phyloP scores from a whole-genome alignment of 441 rosid species.

The Euphorbia schlechtendalii region DNA sequence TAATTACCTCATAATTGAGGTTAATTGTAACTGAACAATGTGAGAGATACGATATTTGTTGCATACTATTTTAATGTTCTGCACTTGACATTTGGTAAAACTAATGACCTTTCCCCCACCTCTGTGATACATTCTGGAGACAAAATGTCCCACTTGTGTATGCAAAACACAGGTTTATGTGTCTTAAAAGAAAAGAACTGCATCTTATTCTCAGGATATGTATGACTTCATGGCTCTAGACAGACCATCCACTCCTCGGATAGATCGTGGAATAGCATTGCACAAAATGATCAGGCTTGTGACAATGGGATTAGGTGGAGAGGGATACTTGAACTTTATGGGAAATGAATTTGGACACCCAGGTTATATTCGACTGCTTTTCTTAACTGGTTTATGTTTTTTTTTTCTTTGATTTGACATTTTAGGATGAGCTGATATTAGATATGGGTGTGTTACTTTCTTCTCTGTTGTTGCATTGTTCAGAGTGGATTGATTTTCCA shows the following conservation, averaged over 20 bases:
- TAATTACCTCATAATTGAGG: background rate
- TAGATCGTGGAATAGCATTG: constrained; percentile 97
- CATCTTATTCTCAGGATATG: constrained; percentile 67
- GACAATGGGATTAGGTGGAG: constrained; percentile 97
- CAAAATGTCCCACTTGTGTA: background rate
- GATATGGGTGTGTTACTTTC: constrained; percentile 6
- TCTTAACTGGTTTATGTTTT: constrained; percentile 7
- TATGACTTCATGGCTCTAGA: constrained; percentile 95
- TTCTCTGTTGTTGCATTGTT: constrained; percentile 14
- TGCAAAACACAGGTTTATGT: background rate
- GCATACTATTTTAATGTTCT: too few species aligned
- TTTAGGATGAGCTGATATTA: constrained; percentile 1
- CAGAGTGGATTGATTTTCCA: constrained; percentile 99
- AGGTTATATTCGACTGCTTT: constrained; percentile 38
- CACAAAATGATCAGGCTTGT: constrained; percentile 97
- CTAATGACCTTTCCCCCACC: too few species aligned
- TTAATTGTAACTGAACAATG: too few species aligned
- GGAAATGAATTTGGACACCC: constrained; percentile 99
- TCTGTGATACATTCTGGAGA: too few species aligned
- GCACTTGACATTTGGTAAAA: too few species aligned
- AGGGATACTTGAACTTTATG: constrained; percentile 97
- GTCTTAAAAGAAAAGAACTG: background rate
- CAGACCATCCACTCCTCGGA: constrained; percentile 66
- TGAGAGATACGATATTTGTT: too few species aligned
- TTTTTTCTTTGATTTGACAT: constrained; percentile 8